Base-by-base conservation (phyloP, 768 basidiomycete species). In the Termitomyces sp. region DNA sequence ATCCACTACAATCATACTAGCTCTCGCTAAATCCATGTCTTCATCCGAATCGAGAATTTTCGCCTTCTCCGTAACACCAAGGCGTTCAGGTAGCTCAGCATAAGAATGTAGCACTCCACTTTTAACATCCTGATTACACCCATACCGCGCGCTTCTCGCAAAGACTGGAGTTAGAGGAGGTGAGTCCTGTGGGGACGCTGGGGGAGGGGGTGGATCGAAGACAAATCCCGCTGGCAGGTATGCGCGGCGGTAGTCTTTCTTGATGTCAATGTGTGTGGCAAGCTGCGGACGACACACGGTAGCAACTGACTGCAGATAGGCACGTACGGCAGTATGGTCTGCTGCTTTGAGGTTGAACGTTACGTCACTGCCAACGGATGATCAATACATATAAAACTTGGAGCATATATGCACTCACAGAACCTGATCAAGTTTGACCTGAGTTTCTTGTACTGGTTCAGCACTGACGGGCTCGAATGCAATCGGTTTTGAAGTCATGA, bases 1-100 rank as follows among this genome's bases (percentile, higher is more conserved):
- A 68, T 83, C 77, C 1, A 88, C 79, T 36, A 88, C 65, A 9
- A 78, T 71, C 76, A 90, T 79, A 67, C 83, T 81, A 52, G 78
- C 76, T 36, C 66, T 67, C n/a, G 77, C 76, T 71, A 49, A 69
- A 64, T 48, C 72, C 58, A 48, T 68, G 63, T 12, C 59, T 61
- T 55, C 44, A 40, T 61, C 60, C 26, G 59, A 50, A 41, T 63
- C 43, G 62, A 46, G 63, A 49, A 64, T 66, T 26, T 64, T 58
- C 35, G 73, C 72, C n/a, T 53, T 56, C 13, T 40, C 3, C 32
- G 10, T 20, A 14, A 57, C 60, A 23, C 59, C 62, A 44, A 65
- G 53, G 23, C 41, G 57, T 8, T 50, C 49, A n/a, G 85, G 71
- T 59, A 87, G 83, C 5, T 86, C 66, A 0, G 79, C 68, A 41